Evolutionary conservation across 441 rosid species (phyloP).

Genomic region (Pelargonium australe): DNA sequence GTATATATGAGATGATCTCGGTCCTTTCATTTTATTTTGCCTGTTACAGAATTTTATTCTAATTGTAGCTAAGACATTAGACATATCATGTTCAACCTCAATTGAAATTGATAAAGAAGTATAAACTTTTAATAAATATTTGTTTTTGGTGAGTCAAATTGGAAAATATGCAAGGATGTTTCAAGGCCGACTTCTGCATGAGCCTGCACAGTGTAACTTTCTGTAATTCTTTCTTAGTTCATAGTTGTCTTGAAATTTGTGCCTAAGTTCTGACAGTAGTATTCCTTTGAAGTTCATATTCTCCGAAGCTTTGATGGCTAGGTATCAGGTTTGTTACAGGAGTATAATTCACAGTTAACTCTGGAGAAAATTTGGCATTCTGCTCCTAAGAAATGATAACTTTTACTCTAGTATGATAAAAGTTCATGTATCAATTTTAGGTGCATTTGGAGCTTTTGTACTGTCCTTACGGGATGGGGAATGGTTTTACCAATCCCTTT

Average conservation of each 20-base stretch:
- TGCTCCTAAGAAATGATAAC: not conserved
- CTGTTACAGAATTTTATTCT: not conserved
- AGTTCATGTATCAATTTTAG: slow-evolving; percentile 2
- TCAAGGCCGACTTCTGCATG: not conserved
- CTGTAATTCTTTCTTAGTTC: not conserved
- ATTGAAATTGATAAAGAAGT: not conserved
- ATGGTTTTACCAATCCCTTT: slow-evolving; percentile 19
- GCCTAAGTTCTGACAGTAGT: not conserved
- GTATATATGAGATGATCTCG: not conserved
- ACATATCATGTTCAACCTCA: not conserved
- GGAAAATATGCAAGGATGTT: not conserved
- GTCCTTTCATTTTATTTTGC: not conserved
- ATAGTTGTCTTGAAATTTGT: not conserved
- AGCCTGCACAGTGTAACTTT: not conserved
- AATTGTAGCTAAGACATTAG: not conserved
- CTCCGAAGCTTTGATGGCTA: not conserved
- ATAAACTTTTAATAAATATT: not conserved
- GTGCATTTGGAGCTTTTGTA: slow-evolving; percentile 28
- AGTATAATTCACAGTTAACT: not conserved
- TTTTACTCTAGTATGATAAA: not conserved
- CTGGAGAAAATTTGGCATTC: not conserved
- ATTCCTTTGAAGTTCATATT: not conserved
- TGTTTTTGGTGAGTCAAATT: not conserved
- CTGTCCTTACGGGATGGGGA: slow-evolving; percentile 24
- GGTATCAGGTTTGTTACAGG: too few species aligned